These are phyloP conservation scores for Trypanosoma platydactyli DNA, from an alignment of 208 protist genomes.

Conservation along the genomic window DNA sequence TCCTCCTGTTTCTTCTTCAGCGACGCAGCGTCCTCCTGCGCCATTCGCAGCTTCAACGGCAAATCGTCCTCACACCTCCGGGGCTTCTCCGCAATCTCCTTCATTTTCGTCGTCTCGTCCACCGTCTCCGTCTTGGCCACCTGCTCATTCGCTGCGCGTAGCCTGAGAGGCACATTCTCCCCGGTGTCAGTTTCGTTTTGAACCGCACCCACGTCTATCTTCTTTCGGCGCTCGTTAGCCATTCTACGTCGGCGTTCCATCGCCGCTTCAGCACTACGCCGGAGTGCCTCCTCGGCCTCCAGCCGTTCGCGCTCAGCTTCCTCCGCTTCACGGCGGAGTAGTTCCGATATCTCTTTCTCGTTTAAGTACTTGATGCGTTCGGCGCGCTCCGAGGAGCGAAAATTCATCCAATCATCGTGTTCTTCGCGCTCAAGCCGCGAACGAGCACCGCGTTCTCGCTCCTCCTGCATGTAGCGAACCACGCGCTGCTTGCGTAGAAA, in stretches of 20 bases:
- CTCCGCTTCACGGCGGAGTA: conserved; percentile 62
- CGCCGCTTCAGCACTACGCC: conserved; percentile 40
- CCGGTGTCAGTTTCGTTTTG: conserved; percentile 16
- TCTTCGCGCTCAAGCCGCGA: conserved; percentile 69
- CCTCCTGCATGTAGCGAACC: conserved; percentile 83
- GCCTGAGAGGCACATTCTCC: conserved; percentile 27
- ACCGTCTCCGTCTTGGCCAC: conserved; percentile 24
- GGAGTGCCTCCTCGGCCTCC: conserved; percentile 36
- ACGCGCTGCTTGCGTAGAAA: conserved; percentile 83
- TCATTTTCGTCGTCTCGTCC: conserved; percentile 22
- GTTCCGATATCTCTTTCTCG: conserved; percentile 63
- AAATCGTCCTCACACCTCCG: conserved; percentile 19
- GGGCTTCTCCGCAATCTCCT: conserved; percentile 22
- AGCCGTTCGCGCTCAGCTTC: conserved; percentile 45
- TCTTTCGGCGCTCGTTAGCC: background rate
- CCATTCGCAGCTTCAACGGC: conserved; percentile 1
- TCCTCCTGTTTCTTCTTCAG: background rate
- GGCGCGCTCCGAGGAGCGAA: conserved; percentile 60
- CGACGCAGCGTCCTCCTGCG: conserved; percentile 10
- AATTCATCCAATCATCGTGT: conserved; percentile 70
- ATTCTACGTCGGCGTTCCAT: conserved; percentile 17
- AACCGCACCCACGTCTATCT: background rate
- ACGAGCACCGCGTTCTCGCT: conserved; percentile 69
- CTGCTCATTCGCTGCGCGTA: conserved; percentile 26
- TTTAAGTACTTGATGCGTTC: conserved; percentile 78